These are phyloP conservation scores for Magnolia sinica DNA, from an alignment of 164 flowering plant genomes.

Conservation along the genomic window DNA sequence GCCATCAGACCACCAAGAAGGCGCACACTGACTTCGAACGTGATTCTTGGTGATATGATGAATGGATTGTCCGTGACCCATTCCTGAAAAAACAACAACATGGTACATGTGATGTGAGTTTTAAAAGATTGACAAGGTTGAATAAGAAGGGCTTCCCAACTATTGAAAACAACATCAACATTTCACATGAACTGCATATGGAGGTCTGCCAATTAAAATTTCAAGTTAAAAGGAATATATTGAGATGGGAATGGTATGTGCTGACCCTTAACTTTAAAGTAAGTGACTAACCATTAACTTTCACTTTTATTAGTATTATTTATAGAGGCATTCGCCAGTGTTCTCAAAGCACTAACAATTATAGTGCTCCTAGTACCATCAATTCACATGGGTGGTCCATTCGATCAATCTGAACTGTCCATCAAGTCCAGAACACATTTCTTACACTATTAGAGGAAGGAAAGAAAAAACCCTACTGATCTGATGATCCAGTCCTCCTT, in stretches of 20 bases:
- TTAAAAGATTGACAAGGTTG: neutral
- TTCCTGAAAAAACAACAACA: constrained; percentile 59
- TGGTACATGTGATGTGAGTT: neutral
- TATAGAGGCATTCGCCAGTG: too few relatives aligned
- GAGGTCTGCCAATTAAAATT: neutral
- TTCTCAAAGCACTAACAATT: too few relatives aligned
- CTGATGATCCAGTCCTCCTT: too few relatives aligned
- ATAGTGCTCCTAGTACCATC: too few relatives aligned
- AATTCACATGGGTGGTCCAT: too few relatives aligned
- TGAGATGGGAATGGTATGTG: neutral
- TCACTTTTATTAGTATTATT: too few relatives aligned
- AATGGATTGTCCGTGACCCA: constrained; percentile 95
- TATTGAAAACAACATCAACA: neutral
- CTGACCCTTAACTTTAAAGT: too few relatives aligned
- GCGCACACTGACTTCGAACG: constrained; percentile 96
- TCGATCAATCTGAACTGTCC: too few relatives aligned
- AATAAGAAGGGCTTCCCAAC: neutral
- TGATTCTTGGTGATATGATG: constrained; percentile 93
- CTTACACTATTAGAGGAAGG: too few relatives aligned
- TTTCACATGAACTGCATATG: neutral
- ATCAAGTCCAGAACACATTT: too few relatives aligned
- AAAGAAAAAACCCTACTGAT: too few relatives aligned
- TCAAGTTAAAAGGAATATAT: neutral
- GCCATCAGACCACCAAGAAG: constrained; percentile 99
- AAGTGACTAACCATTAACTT: too few relatives aligned